Conservation (phyloP, 2,329 filamentous ascomycete genomes). For the Stachybotrys chlorohalonatus region DNA sequence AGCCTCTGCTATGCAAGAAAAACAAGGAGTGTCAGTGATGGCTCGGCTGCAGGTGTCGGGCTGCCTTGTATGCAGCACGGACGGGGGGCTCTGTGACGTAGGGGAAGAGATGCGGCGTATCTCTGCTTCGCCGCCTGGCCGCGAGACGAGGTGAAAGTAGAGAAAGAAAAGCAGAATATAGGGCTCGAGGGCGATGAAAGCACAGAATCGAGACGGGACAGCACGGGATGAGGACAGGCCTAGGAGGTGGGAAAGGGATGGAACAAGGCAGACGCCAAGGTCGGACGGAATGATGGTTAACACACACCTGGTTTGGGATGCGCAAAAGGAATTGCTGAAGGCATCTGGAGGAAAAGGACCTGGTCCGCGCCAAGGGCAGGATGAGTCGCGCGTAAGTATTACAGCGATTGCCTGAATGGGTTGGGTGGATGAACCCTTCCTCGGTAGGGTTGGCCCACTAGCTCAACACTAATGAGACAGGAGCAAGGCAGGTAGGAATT, state of each 20-base stretch:
- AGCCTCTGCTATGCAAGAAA: neutral
- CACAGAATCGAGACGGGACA: neutral
- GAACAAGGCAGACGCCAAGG: neutral
- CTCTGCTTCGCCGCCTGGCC: neutral
- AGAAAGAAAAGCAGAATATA: too few species aligned
- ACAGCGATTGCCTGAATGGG: too few species aligned
- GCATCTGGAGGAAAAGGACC: slow-evolving; percentile 14
- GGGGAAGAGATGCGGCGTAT: neutral
- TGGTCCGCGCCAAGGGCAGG: neutral
- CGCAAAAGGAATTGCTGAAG: slow-evolving; percentile 17
- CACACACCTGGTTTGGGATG: slow-evolving; percentile 14
- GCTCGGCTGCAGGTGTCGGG: neutral
- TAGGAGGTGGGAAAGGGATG: neutral
- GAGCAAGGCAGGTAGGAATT: neutral
- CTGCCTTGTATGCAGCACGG: neutral
- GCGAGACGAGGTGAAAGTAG: neutral
- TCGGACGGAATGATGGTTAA: neutral
- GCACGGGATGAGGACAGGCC: neutral
- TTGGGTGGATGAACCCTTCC: neutral
- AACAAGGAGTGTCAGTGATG: neutral
- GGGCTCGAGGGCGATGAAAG: neutral
- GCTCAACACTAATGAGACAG: neutral
- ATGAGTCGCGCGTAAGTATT: neutral
- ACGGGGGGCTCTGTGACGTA: neutral
- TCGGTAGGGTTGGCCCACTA: neutral